Evolutionary conservation across 2,329 filamentous ascomycete genomes (phyloP), one percentile per base, ranked within the genome.

Genomic region (Cordyceps fumosorosea): DNA sequence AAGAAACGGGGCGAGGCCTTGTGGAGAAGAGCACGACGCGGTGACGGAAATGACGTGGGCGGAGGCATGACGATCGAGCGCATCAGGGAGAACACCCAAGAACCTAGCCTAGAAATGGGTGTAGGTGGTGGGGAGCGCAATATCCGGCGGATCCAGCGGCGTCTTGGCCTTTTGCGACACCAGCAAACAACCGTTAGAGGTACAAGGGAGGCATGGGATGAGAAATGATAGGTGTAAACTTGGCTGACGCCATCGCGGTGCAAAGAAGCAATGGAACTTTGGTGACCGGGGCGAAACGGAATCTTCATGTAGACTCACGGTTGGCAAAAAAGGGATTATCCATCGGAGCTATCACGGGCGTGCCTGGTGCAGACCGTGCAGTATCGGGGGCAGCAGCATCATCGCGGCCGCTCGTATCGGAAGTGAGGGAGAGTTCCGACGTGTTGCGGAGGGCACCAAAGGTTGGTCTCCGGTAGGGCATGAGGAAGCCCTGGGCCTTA

Each of bases 371-470:
- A 44, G 72, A 74, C 22, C 63, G 51, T 14, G 64, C 64, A 10
- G 66, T 56, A 34, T 69, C 68, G 72, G 74, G 66, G 70, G 72
- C 62, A 34, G 71, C 72, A 52, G 72, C 71, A 26, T 70, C 71
- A 55, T 67, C 66, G 50, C 66, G 67, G 20, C 48, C 57, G 56
- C 69, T 71, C 59, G 68, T 61, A 63, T 67, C 68, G 24, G 69
- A 67, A 14, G 73, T 67, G 20, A 71, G 72, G 24, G 77, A 79
- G n/a, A 74, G 66, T 51, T 80, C 78, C 47, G 80, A 80, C 14
- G 79, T 80, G 68, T 73, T 78, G 60, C 81, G 82, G 64, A 79
- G 70, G 51, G 74, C 76, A 61, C 77, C 72, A 24, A 78, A 78
- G 47, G 72, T 71, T 42, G 79, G 81, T 48, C 80, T 76, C 64